Evolutionary conservation across 2,329 filamentous ascomycete genomes (phyloP).

Genomic region (Aspergillus jensenii): DNA sequence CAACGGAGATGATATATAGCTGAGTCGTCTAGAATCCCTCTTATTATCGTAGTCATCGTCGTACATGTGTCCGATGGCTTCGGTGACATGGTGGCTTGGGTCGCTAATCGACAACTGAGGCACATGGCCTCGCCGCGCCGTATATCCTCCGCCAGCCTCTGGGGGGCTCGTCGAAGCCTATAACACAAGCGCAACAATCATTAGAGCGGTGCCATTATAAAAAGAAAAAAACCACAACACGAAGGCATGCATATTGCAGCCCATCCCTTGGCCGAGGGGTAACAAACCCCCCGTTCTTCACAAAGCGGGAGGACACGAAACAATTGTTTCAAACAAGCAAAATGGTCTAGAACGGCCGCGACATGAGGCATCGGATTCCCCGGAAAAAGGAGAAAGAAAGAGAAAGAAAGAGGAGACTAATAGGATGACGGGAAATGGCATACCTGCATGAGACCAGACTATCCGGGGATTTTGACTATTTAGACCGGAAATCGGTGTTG

Average conservation of each 20-base stretch:
- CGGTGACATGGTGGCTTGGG: conserved; percentile 89
- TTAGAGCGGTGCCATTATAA: conserved; percentile 5
- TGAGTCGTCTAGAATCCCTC: conserved; percentile 67
- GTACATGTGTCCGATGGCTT: conserved; percentile 89
- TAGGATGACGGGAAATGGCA: conserved; percentile 18
- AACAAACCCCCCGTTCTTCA: neutral
- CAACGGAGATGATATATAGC: conserved; percentile 62
- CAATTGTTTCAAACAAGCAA: neutral
- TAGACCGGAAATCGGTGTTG: conserved; percentile 27
- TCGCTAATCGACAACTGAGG: conserved; percentile 74
- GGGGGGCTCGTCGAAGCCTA: conserved; percentile 44
- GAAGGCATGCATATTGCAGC: neutral
- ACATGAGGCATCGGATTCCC: neutral
- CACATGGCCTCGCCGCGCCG: conserved; percentile 57
- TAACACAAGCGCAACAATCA: conserved; percentile 8
- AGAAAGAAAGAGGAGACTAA: conserved; percentile 1
- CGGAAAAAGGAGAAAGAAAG: neutral
- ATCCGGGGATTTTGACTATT: conserved; percentile 24
- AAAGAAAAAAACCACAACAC: neutral
- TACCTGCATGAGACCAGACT: conserved; percentile 41
- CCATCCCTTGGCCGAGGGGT: conserved; percentile 8
- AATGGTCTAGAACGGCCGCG: neutral
- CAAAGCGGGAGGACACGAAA: neutral
- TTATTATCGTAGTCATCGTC: conserved; percentile 67
- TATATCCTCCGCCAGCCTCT: conserved; percentile 47